A percentile compares a stretch with the other conserved stretches of the same genome.
These are phyloP conservation scores for Eucalyptus guilfoylei DNA, from an alignment of 345 rosid species.

Conservation along the genomic window DNA sequence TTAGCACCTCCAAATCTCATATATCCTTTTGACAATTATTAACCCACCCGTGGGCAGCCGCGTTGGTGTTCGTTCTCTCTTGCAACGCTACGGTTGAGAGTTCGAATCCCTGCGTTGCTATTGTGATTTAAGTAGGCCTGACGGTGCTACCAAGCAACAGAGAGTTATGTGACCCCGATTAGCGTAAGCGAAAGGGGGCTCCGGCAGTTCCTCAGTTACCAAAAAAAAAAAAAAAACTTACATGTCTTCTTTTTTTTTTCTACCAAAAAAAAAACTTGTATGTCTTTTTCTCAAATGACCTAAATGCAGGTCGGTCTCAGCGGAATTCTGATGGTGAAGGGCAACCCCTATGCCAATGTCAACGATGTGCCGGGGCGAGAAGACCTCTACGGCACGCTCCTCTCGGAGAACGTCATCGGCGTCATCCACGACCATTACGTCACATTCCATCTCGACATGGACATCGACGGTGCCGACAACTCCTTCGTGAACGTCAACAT, in stretches of 20 bases:
- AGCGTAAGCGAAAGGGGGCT: too few relatives aligned
- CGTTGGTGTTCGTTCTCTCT: too few relatives aligned
- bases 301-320: conserved; percentile 48
- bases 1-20: neutral
- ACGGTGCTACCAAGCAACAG: too few relatives aligned
- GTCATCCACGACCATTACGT: conserved; percentile 80
- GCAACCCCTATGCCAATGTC: conserved; percentile 43
- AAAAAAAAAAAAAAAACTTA: too few relatives aligned
- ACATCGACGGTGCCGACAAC: conserved; percentile 58
- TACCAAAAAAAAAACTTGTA: neutral
- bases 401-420: conserved; percentile 73
- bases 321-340: conserved; percentile 87
- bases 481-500: conserved; percentile 70
- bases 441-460: conserved; percentile 81
- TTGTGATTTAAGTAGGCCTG: too few relatives aligned
- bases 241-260: too few relatives aligned
- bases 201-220: too few relatives aligned
- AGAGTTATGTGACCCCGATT: too few relatives aligned
- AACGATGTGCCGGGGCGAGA: conserved; percentile 31
- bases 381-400: conserved; percentile 57
- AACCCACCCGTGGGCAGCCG: too few relatives aligned
- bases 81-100: too few relatives aligned
- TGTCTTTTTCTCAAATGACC: neutral
- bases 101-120: too few relatives aligned
- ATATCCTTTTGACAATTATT: neutral